Evolutionary conservation across 208 protist genomes (phyloP), one percentile per base, ranked within the genome.

Genomic region (Balamuthia mandrillaris): DNA sequence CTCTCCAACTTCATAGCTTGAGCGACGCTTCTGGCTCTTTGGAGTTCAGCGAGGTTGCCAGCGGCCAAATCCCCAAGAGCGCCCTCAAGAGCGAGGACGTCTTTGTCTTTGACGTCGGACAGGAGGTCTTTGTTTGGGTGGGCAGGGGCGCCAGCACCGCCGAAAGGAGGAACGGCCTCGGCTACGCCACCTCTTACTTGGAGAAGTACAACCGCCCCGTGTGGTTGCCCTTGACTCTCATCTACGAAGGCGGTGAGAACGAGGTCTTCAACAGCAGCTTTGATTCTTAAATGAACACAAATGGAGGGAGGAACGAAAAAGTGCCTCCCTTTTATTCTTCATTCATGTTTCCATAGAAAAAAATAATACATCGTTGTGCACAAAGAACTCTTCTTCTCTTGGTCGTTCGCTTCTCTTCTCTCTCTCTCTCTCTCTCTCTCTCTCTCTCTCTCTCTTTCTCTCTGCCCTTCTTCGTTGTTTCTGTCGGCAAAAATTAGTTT

Each of bases 41-140:
- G 24, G 41, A 21, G 24, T 83, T 63, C 52, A 83, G 41, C 14
- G 56, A 68, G 52, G 75, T 83, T 7, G 75, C 39, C 0, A 56
- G 52, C 7, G 56, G 58, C 41, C 2, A 12, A 24, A 24, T 83
- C 2, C 29, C 1, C 27, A 78, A 56, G 45, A 54, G 44, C 45
- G 14, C n/a, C 3, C 45, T 78, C 27, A 16, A 78, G 45, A 24
- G 27, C 5, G 42, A 78, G 29, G 68, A 85, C 33, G 68, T 45
- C 5, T 91, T 77, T 66, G 68, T 91, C 52, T 49, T 91, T 31
- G 88, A 91, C 52, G 58, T 49, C 27, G 68, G 49, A n/a, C 66
- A 70, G 21, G 49, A 90, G 47, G 18, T 91, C 21, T 91, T 51
- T 42, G 56, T 91, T 44, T 91, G 88, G 88, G 45, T 79, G 12